These are phyloP conservation scores for Globisporangium takayamanum DNA, from an alignment of 352 stramenopile genomes.

Conservation along the genomic window DNA sequence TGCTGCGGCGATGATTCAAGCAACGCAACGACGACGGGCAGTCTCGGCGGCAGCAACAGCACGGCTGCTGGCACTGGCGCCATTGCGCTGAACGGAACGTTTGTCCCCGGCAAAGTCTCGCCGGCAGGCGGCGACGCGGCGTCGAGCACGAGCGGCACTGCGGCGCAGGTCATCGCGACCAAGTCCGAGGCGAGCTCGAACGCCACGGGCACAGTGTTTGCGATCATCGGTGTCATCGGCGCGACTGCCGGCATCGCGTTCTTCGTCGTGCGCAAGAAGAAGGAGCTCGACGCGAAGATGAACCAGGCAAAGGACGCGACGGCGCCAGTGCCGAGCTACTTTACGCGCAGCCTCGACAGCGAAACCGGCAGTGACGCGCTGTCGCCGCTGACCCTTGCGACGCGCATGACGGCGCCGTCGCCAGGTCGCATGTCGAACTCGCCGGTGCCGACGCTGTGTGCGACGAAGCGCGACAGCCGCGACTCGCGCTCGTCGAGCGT, in stretches of 20 bases:
- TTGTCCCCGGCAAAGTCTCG: constrained; percentile 20
- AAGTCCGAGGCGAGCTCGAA: constrained; percentile 27
- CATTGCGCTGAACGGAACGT: constrained; percentile 13
- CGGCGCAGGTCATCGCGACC: constrained; percentile 29
- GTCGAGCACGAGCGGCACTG: constrained; percentile 8
- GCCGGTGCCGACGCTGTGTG: constrained; percentile 40
- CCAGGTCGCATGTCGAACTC: constrained; percentile 27
- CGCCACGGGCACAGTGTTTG: constrained; percentile 36
- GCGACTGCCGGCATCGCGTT: constrained; percentile 35
- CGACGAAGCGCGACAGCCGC: constrained; percentile 20
- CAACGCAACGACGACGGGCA: neutral
- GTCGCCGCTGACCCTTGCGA: constrained; percentile 20
- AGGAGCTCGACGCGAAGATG: constrained; percentile 30
- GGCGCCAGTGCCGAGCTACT: constrained; percentile 32
- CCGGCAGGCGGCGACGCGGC: neutral
- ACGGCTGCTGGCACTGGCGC: constrained; percentile 3
- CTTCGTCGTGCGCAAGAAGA: constrained; percentile 51
- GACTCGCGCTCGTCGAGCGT: constrained; percentile 47
- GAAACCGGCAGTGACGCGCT: constrained; percentile 22
- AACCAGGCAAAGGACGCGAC: constrained; percentile 33
- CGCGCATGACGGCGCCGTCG: constrained; percentile 8
- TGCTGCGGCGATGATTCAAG: constrained; percentile 45
- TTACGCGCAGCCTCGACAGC: constrained; percentile 23
- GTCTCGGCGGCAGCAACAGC: neutral
- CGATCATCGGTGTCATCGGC: constrained; percentile 39